phyloP scores from a whole-genome alignment of 257 asterid genomes.

The Rubia yunnanensis region DNA sequence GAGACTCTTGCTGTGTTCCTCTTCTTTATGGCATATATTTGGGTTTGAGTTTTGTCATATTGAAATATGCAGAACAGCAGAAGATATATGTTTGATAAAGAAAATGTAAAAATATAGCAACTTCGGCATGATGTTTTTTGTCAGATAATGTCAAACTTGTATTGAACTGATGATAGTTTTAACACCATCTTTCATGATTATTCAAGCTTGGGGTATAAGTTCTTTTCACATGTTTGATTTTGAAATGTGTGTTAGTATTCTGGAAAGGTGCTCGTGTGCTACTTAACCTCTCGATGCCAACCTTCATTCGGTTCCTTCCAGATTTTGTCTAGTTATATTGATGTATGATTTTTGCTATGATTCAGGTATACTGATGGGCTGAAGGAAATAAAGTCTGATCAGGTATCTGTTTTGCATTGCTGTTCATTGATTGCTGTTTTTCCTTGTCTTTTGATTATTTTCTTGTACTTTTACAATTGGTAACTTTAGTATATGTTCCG shows the following conservation, averaged over 20 bases:
- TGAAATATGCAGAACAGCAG: neutral
- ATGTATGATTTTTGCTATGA: constrained; percentile 14
- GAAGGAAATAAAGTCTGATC: constrained; percentile 58
- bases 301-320: constrained; percentile 7
- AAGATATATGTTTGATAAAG: neutral
- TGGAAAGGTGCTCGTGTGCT: neutral
- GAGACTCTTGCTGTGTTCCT: neutral
- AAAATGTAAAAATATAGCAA: neutral
- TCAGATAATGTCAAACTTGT: neutral
- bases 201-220: neutral
- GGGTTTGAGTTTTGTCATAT: neutral
- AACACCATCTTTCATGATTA: neutral
- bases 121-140: neutral
- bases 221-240: neutral
- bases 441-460: neutral
- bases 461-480: neutral
- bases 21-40: neutral
- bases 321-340: neutral
- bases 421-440: neutral
- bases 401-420: constrained; percentile 33
- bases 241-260: neutral
- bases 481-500: constrained; percentile 3
- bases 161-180: neutral
- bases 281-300: constrained; percentile 1
- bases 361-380: constrained; percentile 86